Conservation (phyloP, 805 yeast genomes). For the Candida lessepsii region DNA sequence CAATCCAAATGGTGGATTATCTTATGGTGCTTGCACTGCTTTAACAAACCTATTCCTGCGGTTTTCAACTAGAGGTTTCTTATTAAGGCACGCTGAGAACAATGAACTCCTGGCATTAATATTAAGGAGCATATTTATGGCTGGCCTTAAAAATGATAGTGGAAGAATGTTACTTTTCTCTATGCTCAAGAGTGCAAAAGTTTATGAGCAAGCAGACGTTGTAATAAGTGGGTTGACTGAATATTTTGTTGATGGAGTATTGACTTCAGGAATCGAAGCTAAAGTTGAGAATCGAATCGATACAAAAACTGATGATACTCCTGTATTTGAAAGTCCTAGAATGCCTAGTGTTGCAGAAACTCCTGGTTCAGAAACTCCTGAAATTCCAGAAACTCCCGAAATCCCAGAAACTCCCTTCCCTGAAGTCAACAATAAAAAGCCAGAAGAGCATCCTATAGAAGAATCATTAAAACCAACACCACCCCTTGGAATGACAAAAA, state of each 20-base stretch:
- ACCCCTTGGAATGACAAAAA: constrained; percentile 61
- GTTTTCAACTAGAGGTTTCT: constrained; percentile 34
- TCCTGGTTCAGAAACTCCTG: background rate
- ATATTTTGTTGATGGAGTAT: constrained; percentile 21
- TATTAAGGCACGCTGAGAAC: constrained; percentile 42
- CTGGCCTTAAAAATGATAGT: constrained; percentile 47
- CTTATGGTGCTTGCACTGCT: constrained; percentile 49
- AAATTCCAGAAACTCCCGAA: background rate
- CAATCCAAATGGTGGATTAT: constrained; percentile 43
- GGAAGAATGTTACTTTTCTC: constrained; percentile 55
- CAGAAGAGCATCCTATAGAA: constrained; percentile 28
- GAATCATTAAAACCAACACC: constrained; percentile 47
- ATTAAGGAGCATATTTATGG: constrained; percentile 54
- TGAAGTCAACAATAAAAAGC: constrained; percentile 1
- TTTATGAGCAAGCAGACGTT: constrained; percentile 35
- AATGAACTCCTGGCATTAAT: constrained; percentile 58
- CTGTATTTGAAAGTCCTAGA: background rate
- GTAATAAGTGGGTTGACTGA: constrained; percentile 31
- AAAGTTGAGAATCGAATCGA: constrained; percentile 1
- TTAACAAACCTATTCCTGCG: constrained; percentile 44
- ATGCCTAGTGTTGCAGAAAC: background rate
- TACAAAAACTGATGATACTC: background rate
- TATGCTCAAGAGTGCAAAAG: constrained; percentile 41
- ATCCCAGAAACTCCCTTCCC: background rate
- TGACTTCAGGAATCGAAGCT: constrained; percentile 11